Percentiles rank a stretch among this genome's conserved stretches.
Conservation (phyloP, 2,329 filamentous ascomycete species). For the Aspergillus latus region DNA sequence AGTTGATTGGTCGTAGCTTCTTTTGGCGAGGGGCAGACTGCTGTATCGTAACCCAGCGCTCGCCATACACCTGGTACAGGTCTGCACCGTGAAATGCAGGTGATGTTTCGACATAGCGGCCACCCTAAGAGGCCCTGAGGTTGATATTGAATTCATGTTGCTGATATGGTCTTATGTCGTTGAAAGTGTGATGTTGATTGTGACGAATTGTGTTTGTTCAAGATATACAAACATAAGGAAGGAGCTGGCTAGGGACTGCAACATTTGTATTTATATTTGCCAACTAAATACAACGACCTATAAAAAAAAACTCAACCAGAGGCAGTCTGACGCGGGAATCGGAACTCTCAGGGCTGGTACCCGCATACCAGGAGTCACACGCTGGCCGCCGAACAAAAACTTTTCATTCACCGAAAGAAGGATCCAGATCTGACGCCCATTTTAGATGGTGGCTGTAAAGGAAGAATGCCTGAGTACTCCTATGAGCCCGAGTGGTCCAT, state of each 20-base stretch:
- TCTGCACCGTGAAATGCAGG: conserved; percentile 25
- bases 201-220: not conserved
- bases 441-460: not conserved
- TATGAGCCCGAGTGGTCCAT: not conserved
- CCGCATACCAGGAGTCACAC: conserved; percentile 5
- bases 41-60: conserved; percentile 26
- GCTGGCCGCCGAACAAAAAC: not conserved
- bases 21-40: conserved; percentile 20
- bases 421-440: not conserved
- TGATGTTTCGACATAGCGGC: conserved; percentile 1
- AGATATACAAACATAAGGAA: not conserved
- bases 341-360: conserved; percentile 11
- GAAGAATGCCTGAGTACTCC: not conserved
- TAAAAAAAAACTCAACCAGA: not conserved
- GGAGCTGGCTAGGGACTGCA: not conserved
- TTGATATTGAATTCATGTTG: conserved; percentile 33
- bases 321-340: conserved; percentile 19
- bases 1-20: conserved; percentile 14
- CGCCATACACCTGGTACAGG: conserved; percentile 26
- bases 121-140: conserved; percentile 30
- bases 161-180: not conserved
- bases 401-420: conserved; percentile 5
- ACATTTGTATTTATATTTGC: conserved; percentile 4
- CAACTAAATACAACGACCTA: not conserved
- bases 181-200: not conserved